Evolutionary conservation across 305 asterid genomes (phyloP).

Genomic region (Fraxinus sp.): DNA sequence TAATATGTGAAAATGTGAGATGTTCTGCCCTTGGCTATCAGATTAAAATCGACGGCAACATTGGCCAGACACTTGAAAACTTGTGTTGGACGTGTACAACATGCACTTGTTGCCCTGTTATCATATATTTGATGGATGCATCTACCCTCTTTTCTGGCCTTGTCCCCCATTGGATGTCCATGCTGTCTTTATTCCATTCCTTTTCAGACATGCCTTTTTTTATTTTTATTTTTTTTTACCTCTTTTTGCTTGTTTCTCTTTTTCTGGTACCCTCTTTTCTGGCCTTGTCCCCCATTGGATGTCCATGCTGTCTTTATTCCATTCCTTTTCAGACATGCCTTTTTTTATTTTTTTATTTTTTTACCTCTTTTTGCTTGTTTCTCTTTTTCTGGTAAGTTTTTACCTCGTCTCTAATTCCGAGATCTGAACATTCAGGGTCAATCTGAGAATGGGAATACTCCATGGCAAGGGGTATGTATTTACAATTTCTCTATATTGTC

Average conservation of each 20-base stretch:
- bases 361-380: background rate
- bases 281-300: background rate
- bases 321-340: background rate
- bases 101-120: background rate
- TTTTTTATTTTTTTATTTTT: background rate
- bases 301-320: background rate
- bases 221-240: background rate
- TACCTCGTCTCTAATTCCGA: slow-evolving; percentile 7
- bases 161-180: background rate
- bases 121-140: background rate
- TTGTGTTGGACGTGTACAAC: background rate
- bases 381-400: slow-evolving; percentile 7
- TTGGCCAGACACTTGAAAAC: background rate
- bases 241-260: background rate
- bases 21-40: slow-evolving; percentile 5
- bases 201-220: background rate
- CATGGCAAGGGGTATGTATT: slow-evolving; percentile 94
- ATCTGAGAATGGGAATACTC: slow-evolving; percentile 78
- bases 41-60: slow-evolving; percentile 7
- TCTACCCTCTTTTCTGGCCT: background rate
- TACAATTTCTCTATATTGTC: slow-evolving; percentile 17
- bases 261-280: background rate
- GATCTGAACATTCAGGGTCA: slow-evolving; percentile 61
- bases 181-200: background rate
- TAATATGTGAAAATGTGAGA: background rate